A percentile compares a stretch with the other conserved stretches of the same genome.
phyloP scores from a whole-genome alignment of 176 grass and related monocot genomes.

The Olyra latifolia region DNA sequence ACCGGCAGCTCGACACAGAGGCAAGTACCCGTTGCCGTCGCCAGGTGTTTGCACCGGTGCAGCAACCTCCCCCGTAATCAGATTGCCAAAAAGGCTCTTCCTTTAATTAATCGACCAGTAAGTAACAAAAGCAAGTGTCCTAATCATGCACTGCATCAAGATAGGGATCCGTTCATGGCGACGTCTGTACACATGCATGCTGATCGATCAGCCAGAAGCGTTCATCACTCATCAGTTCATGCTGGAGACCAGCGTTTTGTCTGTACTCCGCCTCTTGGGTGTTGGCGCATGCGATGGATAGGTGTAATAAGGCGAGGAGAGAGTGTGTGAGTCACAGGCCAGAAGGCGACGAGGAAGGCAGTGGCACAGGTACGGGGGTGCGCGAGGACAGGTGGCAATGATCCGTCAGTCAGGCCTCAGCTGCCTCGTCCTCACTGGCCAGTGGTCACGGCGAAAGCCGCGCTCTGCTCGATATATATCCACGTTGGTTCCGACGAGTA shows the following conservation, averaged over 20 bases:
- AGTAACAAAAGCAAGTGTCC: neutral
- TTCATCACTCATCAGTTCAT: no score
- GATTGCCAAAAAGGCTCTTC: neutral
- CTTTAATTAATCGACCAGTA: neutral
- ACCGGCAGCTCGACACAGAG: neutral
- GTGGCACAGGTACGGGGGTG: neutral
- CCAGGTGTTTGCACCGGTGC: conserved; percentile 9
- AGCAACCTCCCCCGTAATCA: neutral
- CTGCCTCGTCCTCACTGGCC: neutral
- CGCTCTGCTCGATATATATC: neutral
- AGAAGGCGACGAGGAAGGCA: conserved; percentile 23
- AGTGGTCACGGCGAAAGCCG: conserved; percentile 4
- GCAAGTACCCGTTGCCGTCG: conserved; percentile 2
- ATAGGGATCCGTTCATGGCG: neutral
- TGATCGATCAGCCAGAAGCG: neutral
- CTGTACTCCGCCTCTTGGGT: neutral
- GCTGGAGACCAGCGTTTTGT: neutral
- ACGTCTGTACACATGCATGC: neutral
- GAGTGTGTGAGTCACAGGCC: neutral
- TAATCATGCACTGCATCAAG: neutral
- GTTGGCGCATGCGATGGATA: no score
- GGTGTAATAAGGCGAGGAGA: neutral
- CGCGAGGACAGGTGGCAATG: neutral
- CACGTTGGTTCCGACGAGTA: neutral
- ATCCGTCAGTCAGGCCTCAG: conserved; percentile 23